A percentile compares a stretch with the other conserved stretches of the same genome.
Evolutionary conservation across 2,329 filamentous ascomycete genomes (phyloP).

Genomic region (Aureobasidium sp.): DNA sequence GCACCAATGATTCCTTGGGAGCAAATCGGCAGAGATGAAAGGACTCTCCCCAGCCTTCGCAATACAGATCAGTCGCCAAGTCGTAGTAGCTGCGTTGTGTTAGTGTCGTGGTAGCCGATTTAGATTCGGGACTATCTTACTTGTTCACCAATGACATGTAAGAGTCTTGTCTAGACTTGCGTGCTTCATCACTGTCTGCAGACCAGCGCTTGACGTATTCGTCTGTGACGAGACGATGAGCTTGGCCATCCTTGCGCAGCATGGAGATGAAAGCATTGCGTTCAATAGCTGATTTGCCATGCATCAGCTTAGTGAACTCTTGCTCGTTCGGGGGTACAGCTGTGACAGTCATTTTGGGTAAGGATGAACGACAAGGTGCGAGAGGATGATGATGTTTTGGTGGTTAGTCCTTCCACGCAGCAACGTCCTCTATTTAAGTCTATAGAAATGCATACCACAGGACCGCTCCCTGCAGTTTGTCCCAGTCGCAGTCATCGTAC

Average conservation of each 20-base stretch:
- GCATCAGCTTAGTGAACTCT: slow-evolving; percentile 49
- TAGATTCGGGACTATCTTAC: slow-evolving; percentile 32
- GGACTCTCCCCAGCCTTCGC: slow-evolving; percentile 91
- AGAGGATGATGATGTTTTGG: not conserved
- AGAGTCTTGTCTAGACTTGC: slow-evolving; percentile 68
- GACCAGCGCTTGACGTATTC: slow-evolving; percentile 95
- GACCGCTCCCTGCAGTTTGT: no score
- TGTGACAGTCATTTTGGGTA: not conserved
- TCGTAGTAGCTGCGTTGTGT: slow-evolving; percentile 68
- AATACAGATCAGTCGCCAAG: slow-evolving; percentile 47
- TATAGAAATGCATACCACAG: no score
- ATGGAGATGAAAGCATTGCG: slow-evolving; percentile 73
- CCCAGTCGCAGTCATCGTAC: not conserved
- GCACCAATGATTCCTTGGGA: slow-evolving; percentile 73
- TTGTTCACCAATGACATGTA: slow-evolving; percentile 77
- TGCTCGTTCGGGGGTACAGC: not conserved
- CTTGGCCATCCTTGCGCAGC: slow-evolving; percentile 69
- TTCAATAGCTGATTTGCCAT: slow-evolving; percentile 67
- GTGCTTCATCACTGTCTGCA: slow-evolving; percentile 82
- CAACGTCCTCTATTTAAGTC: not conserved
- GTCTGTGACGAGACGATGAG: slow-evolving; percentile 73
- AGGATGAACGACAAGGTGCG: not conserved
- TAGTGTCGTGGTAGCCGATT: slow-evolving; percentile 25
- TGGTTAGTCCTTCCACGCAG: not conserved
- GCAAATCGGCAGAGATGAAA: slow-evolving; percentile 98